Conservation (phyloP, 1,139 yeast species). For the Yamadazyma aaseri region DNA sequence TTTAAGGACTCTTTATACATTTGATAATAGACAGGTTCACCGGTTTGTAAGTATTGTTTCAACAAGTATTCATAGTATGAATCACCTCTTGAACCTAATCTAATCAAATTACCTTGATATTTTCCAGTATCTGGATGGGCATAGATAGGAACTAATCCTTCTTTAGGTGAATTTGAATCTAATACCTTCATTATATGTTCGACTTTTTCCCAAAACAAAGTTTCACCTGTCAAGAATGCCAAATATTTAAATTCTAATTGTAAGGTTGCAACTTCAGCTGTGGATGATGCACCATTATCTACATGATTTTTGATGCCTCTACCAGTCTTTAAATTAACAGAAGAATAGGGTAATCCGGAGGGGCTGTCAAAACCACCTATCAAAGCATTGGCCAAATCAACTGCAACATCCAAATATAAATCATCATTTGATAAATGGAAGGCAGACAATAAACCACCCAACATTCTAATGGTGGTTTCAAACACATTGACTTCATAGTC, state of each 20-base stretch:
- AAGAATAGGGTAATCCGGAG: constrained; percentile 74
- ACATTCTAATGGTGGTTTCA: constrained; percentile 91
- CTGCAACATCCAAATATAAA: constrained; percentile 74
- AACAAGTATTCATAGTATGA: constrained; percentile 88
- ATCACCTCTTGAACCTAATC: constrained; percentile 90
- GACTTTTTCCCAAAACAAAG: constrained; percentile 71
- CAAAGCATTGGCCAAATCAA: constrained; percentile 65
- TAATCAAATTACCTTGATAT: constrained; percentile 61
- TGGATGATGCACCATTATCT: constrained; percentile 67
- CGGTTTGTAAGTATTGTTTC: constrained; percentile 83
- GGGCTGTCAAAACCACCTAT: constrained; percentile 64
- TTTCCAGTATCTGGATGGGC: constrained; percentile 74
- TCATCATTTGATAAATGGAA: constrained; percentile 70
- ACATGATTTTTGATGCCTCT: constrained; percentile 60
- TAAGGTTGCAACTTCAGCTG: constrained; percentile 88
- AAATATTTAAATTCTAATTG: constrained; percentile 88
- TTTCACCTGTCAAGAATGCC: constrained; percentile 76
- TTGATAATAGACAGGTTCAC: constrained; percentile 57
- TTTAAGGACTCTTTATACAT: constrained; percentile 78
- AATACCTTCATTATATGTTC: constrained; percentile 71
- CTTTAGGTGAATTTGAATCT: constrained; percentile 55
- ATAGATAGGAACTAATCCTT: constrained; percentile 81
- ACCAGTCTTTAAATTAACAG: constrained; percentile 69
- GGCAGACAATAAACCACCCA: constrained; percentile 88
- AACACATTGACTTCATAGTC: constrained; percentile 80